These are phyloP conservation scores for Podospora pseudoanserina DNA, from an alignment of 495 filamentous ascomycete genomes.

Conservation along the genomic window DNA sequence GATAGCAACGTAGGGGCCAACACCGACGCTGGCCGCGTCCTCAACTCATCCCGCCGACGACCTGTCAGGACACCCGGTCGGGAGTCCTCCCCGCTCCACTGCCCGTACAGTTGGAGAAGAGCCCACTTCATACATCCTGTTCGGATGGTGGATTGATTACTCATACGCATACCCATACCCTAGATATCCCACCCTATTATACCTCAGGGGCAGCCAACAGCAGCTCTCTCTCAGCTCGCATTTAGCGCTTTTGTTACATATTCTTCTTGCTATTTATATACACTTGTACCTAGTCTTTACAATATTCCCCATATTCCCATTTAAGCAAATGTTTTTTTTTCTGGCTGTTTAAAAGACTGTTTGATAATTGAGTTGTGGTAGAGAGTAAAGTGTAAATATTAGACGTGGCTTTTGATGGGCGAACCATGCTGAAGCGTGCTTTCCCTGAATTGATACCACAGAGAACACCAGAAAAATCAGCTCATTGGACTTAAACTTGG, in stretches of 20 bases:
- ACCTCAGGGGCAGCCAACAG: background rate
- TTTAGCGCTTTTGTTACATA: conserved; percentile 10
- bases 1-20: background rate
- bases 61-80: background rate
- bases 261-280: background rate
- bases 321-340: background rate
- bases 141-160: conserved; percentile 20
- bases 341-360: background rate
- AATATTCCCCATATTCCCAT: conserved; percentile 4
- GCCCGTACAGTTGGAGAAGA: background rate
- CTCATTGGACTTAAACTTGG: too few species aligned
- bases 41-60: background rate
- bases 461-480: background rate
- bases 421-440: too few species aligned
- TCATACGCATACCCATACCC: conserved; percentile 15
- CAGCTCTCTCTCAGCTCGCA: background rate
- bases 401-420: too few species aligned
- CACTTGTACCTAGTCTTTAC: conserved; percentile 9
- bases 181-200: conserved; percentile 4
- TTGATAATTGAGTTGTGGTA: background rate
- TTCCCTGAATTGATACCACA: too few species aligned
- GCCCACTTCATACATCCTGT: background rate
- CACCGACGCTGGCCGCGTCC: background rate
- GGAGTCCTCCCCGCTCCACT: background rate
- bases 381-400: background rate